Base-by-base conservation (phyloP, 768 basidiomycete species). In the Porpolomopsis calyptriformis region DNA sequence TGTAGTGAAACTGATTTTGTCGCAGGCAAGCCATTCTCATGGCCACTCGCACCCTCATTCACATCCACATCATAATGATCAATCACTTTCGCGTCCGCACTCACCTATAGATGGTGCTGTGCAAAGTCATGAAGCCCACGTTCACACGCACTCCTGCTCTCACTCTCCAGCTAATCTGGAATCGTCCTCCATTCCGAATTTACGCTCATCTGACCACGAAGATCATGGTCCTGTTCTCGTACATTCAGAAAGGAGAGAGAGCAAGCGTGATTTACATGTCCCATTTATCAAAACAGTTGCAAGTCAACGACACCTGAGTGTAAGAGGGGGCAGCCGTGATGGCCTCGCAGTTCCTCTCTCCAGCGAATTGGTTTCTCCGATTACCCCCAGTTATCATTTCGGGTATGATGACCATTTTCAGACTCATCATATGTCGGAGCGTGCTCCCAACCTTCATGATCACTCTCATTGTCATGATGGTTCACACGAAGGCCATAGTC, bases 401-500 rank as follows among this genome's bases (percentile, higher is more conserved):
- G 56, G 52, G 20, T 53, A 68, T 47, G 64, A 72, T 37, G 50
- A 57, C 20, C 72, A 74, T 57, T 66, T 58, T 47, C 61, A 63
- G 44, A 61, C 61, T 11, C 64, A 69, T 50, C 67, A 70, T 43
- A 55, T 61, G 22, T 53, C 61, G 24, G 59, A 56, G 36, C 66
- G 65, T 50, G 54, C 57, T 22, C 70, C 69, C 4, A 73, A 75
- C 52, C 52, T 68, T 40, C 73, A 77, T 51, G 64, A 72, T 39
- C 77, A 80, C 59, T 61, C 64, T 2, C 79, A 76, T 55, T 61
- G 64, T 34, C 71, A 47, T 5, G 44, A 46, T 19, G 40, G 71
- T 24, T 63, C 68, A 9, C 84, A 82, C 53, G 85, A 91, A 61
- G 84, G 87, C 0, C 91, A 94, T 57, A 90, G 87, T 63, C 90